A percentile compares a stretch with the other conserved stretches of the same genome.
phyloP scores from a whole-genome alignment of 1,284 basidiomycete genomes.

The Mixia osmundae region DNA sequence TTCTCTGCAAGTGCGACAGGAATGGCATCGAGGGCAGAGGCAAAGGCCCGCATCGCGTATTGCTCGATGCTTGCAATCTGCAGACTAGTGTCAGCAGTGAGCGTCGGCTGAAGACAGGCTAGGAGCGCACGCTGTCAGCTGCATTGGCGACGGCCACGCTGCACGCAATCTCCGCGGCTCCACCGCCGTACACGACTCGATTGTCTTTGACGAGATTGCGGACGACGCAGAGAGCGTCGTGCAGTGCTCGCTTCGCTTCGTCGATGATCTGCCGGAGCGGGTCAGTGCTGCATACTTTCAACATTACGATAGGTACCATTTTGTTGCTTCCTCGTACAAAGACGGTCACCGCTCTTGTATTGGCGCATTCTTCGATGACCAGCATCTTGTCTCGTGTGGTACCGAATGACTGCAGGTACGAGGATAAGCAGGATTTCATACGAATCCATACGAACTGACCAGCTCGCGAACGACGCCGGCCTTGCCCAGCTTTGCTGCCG shows the following conservation, averaged over 20 bases:
- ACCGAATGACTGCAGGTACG: constrained; percentile 40
- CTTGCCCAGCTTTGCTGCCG: constrained; percentile 67
- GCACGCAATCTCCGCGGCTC: constrained; percentile 89
- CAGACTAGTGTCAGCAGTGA: constrained; percentile 1
- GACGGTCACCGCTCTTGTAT: constrained; percentile 84
- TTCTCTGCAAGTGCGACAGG: constrained; percentile 94
- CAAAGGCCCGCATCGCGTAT: constrained; percentile 97
- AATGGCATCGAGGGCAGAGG: constrained; percentile 74
- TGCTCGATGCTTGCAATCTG: constrained; percentile 92
- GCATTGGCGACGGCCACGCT: constrained; percentile 78
- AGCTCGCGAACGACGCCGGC: constrained; percentile 85
- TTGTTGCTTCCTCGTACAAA: constrained; percentile 96
- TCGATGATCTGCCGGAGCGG: constrained; percentile 55
- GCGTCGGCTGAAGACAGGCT: neutral
- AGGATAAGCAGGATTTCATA: neutral
- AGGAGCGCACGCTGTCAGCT: constrained; percentile 52
- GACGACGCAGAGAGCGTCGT: constrained; percentile 92
- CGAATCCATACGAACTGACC: constrained; percentile 1
- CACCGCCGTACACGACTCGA: constrained; percentile 92
- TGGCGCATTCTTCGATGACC: constrained; percentile 94
- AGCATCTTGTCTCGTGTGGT: constrained; percentile 98
- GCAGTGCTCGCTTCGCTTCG: constrained; percentile 88
- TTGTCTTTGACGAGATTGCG: constrained; percentile 88
- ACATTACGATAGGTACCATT: constrained; percentile 38
- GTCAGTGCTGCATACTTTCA: neutral